Evolutionary conservation across 257 asterid genomes (phyloP).

Genomic region (Sherardia arvensis): DNA sequence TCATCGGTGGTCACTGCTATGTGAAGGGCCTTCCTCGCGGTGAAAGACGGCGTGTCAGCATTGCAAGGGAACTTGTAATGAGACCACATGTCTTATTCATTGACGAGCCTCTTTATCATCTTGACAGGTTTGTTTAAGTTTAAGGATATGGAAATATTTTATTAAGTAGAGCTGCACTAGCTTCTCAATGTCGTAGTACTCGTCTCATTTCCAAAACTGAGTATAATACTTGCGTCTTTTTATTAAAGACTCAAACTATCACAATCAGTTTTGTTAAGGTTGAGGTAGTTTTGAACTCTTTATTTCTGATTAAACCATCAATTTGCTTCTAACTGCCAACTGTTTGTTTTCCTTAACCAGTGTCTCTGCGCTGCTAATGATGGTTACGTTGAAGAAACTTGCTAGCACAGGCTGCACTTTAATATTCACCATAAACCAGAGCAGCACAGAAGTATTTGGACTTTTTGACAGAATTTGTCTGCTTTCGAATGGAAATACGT

Average conservation of each 20-base stretch:
- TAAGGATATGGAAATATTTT: not conserved
- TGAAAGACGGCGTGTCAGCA: constrained; percentile 86
- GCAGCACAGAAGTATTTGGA: constrained; percentile 99
- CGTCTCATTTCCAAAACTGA: not conserved
- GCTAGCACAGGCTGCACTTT: constrained; percentile 97
- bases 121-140: constrained; percentile 64
- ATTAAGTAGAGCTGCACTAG: constrained; percentile 3
- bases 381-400: constrained; percentile 96
- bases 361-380: constrained; percentile 95
- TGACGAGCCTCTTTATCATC: constrained; percentile 97
- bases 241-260: not conserved
- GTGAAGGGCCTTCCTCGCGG: constrained; percentile 92
- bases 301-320: not conserved
- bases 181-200: not conserved
- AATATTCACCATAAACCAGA: constrained; percentile 85
- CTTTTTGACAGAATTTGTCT: constrained; percentile 96
- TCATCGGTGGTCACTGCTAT: constrained; percentile 89
- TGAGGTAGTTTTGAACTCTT: not conserved
- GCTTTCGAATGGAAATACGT: constrained; percentile 94
- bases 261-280: not conserved
- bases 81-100: constrained; percentile 84
- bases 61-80: constrained; percentile 97
- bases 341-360: constrained; percentile 29
- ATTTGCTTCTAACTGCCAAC: constrained; percentile 2
- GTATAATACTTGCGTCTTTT: not conserved